Percentiles rank a stretch among this genome's conserved stretches.
Conservation (phyloP, 176 grass and related monocot species). For the Bolboschoenus planiculmis region DNA sequence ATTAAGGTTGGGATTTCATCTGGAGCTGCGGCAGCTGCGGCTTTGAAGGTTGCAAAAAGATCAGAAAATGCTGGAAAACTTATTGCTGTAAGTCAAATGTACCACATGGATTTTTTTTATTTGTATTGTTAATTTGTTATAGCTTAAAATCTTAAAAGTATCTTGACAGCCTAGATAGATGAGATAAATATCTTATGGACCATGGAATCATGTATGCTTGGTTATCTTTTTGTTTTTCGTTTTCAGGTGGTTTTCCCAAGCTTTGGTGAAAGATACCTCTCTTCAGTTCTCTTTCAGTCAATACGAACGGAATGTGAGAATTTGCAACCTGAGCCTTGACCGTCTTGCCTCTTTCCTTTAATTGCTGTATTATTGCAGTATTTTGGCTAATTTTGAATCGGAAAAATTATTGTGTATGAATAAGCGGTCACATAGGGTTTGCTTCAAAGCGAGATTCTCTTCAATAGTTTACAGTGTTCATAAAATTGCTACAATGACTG, state of each 20-base stretch:
- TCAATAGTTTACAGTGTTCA: neutral
- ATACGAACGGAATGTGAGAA: slow-evolving; percentile 82
- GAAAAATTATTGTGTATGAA: neutral
- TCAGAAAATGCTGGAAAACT: slow-evolving; percentile 93
- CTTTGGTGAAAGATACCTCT: slow-evolving; percentile 96
- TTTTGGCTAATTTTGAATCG: neutral
- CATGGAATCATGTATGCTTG: neutral
- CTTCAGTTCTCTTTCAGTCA: slow-evolving; percentile 67
- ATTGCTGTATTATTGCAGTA: neutral
- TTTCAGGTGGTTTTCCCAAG: slow-evolving; percentile 82
- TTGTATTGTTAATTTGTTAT: neutral
- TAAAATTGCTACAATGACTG: neutral
- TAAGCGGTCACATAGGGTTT: neutral
- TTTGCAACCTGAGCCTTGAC: slow-evolving; percentile 82
- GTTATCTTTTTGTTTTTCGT: slow-evolving; percentile 14
- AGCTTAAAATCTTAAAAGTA: neutral
- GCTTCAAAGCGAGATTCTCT: neutral
- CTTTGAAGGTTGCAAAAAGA: slow-evolving; percentile 70
- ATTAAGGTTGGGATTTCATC: slow-evolving; percentile 95
- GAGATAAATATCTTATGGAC: neutral
- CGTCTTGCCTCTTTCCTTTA: neutral
- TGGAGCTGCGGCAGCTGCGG: slow-evolving; percentile 72
- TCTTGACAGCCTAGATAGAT: neutral
- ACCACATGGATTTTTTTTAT: slow-evolving; percentile 6
- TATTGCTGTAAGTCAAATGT: slow-evolving; percentile 41